Percentiles rank a stretch among this genome's conserved stretches.
These are phyloP conservation scores for Penicillium sp. DNA, from an alignment of 2,329 filamentous ascomycete species.

Conservation along the genomic window DNA sequence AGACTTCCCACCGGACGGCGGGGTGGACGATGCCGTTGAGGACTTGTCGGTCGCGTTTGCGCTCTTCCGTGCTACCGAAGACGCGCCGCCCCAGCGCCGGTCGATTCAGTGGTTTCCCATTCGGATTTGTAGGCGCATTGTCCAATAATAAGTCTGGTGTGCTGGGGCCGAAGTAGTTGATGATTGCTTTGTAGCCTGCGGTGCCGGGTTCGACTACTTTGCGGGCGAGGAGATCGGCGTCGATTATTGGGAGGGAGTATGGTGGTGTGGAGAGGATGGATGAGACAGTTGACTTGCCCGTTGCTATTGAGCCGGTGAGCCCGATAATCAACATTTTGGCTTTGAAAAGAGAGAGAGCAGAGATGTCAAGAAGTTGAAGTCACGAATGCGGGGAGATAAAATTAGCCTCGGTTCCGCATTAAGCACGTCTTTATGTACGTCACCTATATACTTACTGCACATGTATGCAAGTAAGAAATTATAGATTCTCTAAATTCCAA, in stretches of 20 bases:
- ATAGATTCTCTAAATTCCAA: background rate
- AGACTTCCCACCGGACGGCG: constrained; percentile 80
- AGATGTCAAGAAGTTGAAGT: background rate
- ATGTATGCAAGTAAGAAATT: background rate
- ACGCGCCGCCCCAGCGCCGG: constrained; percentile 81
- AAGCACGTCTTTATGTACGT: background rate
- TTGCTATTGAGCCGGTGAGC: constrained; percentile 94
- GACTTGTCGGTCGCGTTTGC: constrained; percentile 68
- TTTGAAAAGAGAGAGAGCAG: background rate
- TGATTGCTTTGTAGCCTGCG: constrained; percentile 75
- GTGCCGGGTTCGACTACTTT: constrained; percentile 94
- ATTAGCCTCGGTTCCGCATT: constrained; percentile 25
- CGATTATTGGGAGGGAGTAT: constrained; percentile 85
- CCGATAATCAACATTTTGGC: constrained; percentile 83
- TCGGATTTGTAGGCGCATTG: constrained; percentile 31
- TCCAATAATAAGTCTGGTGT: constrained; percentile 83
- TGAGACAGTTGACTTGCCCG: constrained; percentile 96
- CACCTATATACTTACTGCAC: background rate
- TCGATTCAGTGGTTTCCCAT: constrained; percentile 71
- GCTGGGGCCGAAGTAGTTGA: constrained; percentile 74
- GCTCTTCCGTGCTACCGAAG: constrained; percentile 75
- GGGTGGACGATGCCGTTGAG: constrained; percentile 93
- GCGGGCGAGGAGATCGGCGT: constrained; percentile 88
- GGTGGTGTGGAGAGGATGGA: constrained; percentile 74
- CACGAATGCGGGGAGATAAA: constrained; percentile 25